Evolutionary conservation across 805 yeast genomes (phyloP), one percentile per base, ranked within the genome.

Genomic region (Lachancea sp.): DNA sequence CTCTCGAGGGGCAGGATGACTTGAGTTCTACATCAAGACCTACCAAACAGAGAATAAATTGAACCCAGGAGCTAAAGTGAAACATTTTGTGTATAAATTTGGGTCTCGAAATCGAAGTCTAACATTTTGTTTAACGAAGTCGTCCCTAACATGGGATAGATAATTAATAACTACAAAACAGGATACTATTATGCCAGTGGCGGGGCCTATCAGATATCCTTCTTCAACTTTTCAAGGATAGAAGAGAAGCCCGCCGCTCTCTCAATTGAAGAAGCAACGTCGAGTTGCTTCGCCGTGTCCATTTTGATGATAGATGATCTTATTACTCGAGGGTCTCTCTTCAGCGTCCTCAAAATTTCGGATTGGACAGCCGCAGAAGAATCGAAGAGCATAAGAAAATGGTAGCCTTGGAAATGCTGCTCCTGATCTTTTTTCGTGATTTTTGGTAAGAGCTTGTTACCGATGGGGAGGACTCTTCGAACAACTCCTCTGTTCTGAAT

Each of bases 401-500:
- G 89, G 43, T 83, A 80, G 2, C 97, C 97, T 59, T 86, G 89
- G 58, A 86, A 86, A 63, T 89, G 95, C 45, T 78, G 74, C 58
- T 89, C 95, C 56, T 88, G 94, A 56, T 87, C 87, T 57, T 85
- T 85, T 49, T 80, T 77, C 65, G 85, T 74, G 45, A 90, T 74
- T 48, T 78, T 82, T 15, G 97, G 96, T 41, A 92, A 71, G 20
- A 79, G 78, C 46, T 76, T 76, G 30, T 79, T 74, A 1, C 96
- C 97, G 60, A 89, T 65, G 47, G 88, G 83, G 38, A 82, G 75
- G 34, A 90, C 76, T 45, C 77, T 80, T 59, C 97, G 75, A 28
- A 90, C 79, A n/a, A 90, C 90, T 37, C 98, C 98, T 71, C 96
- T 86, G 64, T 90, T 89, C 45, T 78, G 77, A 43, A 92, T 74